Percentiles rank a stretch among this genome's conserved stretches.
Conservation (phyloP, 805 yeast species). For the Brettanomyces naardenensis region DNA sequence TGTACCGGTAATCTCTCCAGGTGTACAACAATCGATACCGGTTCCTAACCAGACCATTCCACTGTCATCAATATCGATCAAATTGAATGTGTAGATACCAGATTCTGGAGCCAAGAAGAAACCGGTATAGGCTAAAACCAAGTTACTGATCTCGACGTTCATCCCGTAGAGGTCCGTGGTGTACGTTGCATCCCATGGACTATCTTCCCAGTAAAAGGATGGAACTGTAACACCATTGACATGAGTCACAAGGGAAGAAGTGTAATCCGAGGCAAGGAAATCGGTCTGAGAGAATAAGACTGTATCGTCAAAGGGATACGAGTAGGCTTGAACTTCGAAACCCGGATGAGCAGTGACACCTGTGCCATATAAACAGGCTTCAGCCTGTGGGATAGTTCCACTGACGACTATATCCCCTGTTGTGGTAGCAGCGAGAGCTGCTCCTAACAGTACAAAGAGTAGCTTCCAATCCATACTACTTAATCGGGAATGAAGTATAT, state of each 20-base stretch:
- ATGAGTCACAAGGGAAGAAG: background rate
- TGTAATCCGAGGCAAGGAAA: background rate
- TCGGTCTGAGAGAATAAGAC: background rate
- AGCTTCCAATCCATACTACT: too few relatives aligned
- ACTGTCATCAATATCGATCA: constrained; percentile 23
- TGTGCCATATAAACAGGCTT: background rate
- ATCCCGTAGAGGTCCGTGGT: background rate
- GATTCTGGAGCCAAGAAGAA: constrained; percentile 18
- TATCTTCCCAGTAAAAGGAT: background rate
- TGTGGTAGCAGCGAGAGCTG: too few relatives aligned
- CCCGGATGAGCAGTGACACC: background rate
- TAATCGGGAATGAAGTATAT: too few relatives aligned
- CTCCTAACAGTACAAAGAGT: too few relatives aligned
- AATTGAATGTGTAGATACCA: constrained; percentile 22
- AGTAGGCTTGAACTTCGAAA: background rate
- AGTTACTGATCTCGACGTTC: background rate
- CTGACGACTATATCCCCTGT: too few relatives aligned
- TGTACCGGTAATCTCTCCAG: constrained; percentile 5
- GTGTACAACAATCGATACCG: constrained; percentile 28
- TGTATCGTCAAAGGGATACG: background rate
- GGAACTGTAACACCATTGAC: background rate
- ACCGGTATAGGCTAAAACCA: constrained; percentile 12
- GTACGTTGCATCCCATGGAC: background rate
- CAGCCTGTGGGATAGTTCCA: background rate
- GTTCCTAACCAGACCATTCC: constrained; percentile 24